phyloP scores from a whole-genome alignment of 2,329 filamentous ascomycete species.

The Fusarium fujikuroi region DNA sequence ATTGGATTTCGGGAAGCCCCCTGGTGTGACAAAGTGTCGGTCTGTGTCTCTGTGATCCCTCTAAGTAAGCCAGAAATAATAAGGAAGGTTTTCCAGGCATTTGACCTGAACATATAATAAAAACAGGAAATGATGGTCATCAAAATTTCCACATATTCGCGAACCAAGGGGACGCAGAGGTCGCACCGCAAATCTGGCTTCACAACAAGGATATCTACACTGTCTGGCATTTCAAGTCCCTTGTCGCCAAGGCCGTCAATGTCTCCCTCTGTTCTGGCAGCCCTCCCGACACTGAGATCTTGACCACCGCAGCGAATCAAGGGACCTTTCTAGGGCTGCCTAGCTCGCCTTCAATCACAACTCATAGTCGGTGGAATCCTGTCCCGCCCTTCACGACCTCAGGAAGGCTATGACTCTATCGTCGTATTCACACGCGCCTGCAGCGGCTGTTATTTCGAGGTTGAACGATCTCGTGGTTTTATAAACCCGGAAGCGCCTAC shows the following conservation, averaged over 20 bases:
- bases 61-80: slow-evolving; percentile 2
- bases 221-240: slow-evolving; percentile 23
- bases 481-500: slow-evolving; percentile 17
- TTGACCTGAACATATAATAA: background rate
- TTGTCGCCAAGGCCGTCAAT: slow-evolving; percentile 39
- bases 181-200: slow-evolving; percentile 21
- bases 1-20: slow-evolving; percentile 15
- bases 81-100: background rate
- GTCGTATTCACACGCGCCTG: slow-evolving; percentile 20
- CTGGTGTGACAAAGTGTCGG: slow-evolving; percentile 25
- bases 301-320: slow-evolving; percentile 32
- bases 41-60: slow-evolving; percentile 9
- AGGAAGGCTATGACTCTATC: background rate
- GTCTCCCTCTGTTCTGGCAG: slow-evolving; percentile 29
- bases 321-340: slow-evolving; percentile 15
- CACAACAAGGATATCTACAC: slow-evolving; percentile 13
- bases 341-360: background rate
- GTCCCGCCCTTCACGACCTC: background rate
- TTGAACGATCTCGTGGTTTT: slow-evolving; percentile 26
- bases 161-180: slow-evolving; percentile 10
- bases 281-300: slow-evolving; percentile 35
- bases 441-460: slow-evolving; percentile 30
- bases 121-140: slow-evolving; percentile 18
- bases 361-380: background rate
- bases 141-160: slow-evolving; percentile 19